phyloP scores from a whole-genome alignment of 164 flowering plant species.

The Sextonia rubra region DNA sequence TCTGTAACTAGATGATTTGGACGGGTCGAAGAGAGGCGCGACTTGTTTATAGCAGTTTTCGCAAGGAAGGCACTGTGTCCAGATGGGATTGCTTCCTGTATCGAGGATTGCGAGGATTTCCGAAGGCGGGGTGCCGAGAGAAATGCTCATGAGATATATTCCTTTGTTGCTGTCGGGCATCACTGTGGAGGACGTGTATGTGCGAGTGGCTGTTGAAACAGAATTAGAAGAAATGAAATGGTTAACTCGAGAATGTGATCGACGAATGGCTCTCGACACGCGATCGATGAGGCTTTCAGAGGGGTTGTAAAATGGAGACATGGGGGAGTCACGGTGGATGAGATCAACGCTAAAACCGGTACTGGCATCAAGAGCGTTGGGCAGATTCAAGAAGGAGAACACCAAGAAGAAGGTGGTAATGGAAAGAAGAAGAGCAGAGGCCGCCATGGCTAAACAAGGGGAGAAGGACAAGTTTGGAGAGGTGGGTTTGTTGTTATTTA shows the following conservation, averaged over 20 bases:
- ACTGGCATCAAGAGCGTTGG: background rate
- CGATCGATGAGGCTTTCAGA: no score
- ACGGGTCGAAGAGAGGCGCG: constrained; percentile 50
- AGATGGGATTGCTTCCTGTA: constrained; percentile 83
- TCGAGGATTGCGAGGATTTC: constrained; percentile 54
- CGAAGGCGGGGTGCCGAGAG: constrained; percentile 72
- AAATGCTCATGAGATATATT: no score
- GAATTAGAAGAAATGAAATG: no score
- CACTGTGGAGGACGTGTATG: no score
- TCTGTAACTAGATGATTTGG: constrained; percentile 30
- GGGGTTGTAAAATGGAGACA: no score
- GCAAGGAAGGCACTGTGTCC: constrained; percentile 92
- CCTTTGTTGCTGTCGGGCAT: no score
- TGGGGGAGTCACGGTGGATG: constrained; percentile 36
- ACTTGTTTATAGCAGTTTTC: constrained; percentile 45
- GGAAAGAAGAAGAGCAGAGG: background rate
- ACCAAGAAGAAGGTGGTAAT: background rate
- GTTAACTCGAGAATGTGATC: no score
- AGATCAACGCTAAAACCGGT: constrained; percentile 30
- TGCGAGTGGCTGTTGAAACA: no score
- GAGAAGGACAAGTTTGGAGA: background rate
- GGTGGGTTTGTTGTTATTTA: background rate
- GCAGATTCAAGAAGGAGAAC: background rate
- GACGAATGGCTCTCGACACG: no score
- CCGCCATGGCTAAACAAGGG: background rate